Percentiles rank a stretch among this genome's conserved stretches.
Conservation (phyloP, 352 stramenopile species). For the Globisporangium carolinianum region DNA sequence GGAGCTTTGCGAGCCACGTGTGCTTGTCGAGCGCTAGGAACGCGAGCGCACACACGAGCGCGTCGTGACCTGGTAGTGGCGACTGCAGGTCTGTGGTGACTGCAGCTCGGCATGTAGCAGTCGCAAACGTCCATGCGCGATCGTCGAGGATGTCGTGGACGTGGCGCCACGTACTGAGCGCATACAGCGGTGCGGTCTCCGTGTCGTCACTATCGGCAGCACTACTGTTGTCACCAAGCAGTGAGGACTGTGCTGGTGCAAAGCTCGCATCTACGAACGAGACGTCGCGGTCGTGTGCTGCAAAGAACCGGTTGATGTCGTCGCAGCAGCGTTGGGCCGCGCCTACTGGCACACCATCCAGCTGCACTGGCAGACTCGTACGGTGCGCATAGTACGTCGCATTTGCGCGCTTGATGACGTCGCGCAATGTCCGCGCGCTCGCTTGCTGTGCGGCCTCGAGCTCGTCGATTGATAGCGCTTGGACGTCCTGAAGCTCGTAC, state of each 20-base stretch:
- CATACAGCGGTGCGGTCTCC: background rate
- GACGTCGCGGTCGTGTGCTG: background rate
- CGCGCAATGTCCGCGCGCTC: background rate
- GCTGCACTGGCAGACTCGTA: constrained; percentile 6
- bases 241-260: constrained; percentile 3
- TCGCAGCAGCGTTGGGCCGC: constrained; percentile 12
- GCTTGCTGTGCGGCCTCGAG: constrained; percentile 3
- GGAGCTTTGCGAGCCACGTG: constrained; percentile 12
- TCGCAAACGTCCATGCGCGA: constrained; percentile 16
- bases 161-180: constrained; percentile 23
- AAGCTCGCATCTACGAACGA: constrained; percentile 40
- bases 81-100: constrained; percentile 12
- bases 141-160: constrained; percentile 16
- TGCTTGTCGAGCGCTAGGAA: constrained; percentile 16
- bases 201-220: background rate
- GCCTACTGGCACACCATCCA: constrained; percentile 3
- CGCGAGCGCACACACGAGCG: constrained; percentile 23
- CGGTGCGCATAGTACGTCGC: background rate
- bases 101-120: no score
- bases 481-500: constrained; percentile 15
- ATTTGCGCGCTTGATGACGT: background rate
- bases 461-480: background rate
- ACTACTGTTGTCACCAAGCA: background rate
- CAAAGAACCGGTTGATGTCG: constrained; percentile 37
- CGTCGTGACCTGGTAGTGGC: constrained; percentile 23